Evolutionary conservation across 192 early-diverging fungal species (phyloP).

Genomic region (Umbelopsis vinacea): DNA sequence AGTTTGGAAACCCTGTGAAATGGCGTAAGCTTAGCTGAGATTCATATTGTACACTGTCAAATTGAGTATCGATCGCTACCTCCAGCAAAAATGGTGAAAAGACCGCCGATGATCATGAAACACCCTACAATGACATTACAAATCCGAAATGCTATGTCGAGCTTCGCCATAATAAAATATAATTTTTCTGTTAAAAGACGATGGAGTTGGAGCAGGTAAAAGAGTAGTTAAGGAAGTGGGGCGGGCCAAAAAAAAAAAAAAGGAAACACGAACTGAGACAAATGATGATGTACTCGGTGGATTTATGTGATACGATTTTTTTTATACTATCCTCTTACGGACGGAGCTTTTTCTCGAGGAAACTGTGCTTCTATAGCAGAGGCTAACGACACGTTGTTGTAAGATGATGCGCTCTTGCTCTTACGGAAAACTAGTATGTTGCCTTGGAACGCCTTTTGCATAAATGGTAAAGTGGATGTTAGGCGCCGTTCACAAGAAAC

Average conservation of each 20-base stretch:
- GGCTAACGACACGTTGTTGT: neutral
- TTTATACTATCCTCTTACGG: neutral
- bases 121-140: constrained; percentile 27
- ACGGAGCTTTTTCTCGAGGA: constrained; percentile 17
- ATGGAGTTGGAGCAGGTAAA: neutral
- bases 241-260: neutral
- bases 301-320: neutral
- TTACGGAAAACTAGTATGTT: neutral
- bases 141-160: constrained; percentile 22
- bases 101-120: constrained; percentile 37
- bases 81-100: constrained; percentile 32
- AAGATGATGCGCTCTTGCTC: neutral
- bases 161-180: neutral
- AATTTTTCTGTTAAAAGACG: neutral
- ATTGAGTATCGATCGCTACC: constrained; percentile 16
- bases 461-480: neutral
- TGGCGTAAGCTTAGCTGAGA: too few species aligned
- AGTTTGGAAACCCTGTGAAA: constrained; percentile 36
- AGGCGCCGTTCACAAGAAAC: neutral
- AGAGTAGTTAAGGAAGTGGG: neutral
- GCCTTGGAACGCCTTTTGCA: constrained; percentile 10
- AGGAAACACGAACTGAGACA: neutral
- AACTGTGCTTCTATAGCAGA: constrained; percentile 21
- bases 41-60: too few species aligned
- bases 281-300: constrained; percentile 11